Base-by-base conservation (phyloP, 345 rosid species). In the Hirschfeldia incana region DNA sequence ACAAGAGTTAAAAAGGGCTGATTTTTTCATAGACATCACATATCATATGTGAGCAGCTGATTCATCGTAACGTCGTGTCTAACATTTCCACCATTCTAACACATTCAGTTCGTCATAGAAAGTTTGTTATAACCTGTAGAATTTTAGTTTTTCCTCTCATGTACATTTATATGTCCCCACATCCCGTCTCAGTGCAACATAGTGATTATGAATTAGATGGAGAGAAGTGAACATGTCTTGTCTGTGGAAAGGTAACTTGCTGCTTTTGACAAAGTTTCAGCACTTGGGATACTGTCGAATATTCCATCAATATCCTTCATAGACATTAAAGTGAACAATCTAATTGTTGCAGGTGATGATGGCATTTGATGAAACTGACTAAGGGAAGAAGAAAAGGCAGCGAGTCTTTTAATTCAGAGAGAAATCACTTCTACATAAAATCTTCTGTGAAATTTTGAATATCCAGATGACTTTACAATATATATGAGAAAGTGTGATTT, bases 161-260 rank as follows among this genome's bases (percentile, higher is more conserved):
- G n/a, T n/a, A n/a, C n/a, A n/a, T n/a, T n/a, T n/a, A n/a, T n/a
- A n/a, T n/a, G n/a, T n/a, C n/a, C n/a, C n/a, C n/a, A n/a, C n/a
- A n/a, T n/a, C n/a, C n/a, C n/a, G n/a, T n/a, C n/a, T n/a, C n/a
- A n/a, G n/a, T n/a, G n/a, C n/a, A n/a, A n/a, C n/a, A n/a, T n/a
- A n/a, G n/a, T n/a, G n/a, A n/a, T n/a, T 42, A 42, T 77, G 99
- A 93, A 85, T n/a, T 95, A 98, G 98, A 95, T 89, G 98, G 99
- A 95, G 85, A 93, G 99, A 91, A 95, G 98, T 86, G 98, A 95
- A 88, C 80, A 57, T 95, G 99, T 62, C 98, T 97, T 1, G 96
- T 95, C 74, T 95, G 99, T 75, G 97, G 99, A 84, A 91, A 89
- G 99, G 99, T 95, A 87, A 76, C 67, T 66, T 26, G 44, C 76